Evolutionary conservation across 2,329 filamentous ascomycete genomes (phyloP), one percentile per base, ranked within the genome.

Genomic region (Cladosporium velox): DNA sequence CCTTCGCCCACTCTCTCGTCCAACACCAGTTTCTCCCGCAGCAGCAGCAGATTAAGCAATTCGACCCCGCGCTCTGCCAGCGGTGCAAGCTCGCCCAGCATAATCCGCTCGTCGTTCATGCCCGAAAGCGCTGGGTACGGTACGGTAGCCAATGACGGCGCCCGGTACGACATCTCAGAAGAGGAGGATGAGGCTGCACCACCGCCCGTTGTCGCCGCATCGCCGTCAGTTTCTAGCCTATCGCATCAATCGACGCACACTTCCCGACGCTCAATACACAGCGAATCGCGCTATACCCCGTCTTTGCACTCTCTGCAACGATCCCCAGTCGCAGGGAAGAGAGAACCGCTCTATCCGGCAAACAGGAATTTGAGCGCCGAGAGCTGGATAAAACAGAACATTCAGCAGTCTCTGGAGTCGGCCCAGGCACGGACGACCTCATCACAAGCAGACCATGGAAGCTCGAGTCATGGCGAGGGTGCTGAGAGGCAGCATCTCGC

Each of bases 141-240:
- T 67, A 84, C 83, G 35, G 82, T 59, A 38, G 30, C 38, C 41
- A 59, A 35, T 24, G 54, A 35, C 12, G 54, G 57, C 24, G n/a
- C 63, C 83, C 62, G 82, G 86, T 77, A 41, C 79, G 81, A 59
- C 80, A 82, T 70, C 69, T 83, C 64, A 81, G 83, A 69, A 79
- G 83, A 41, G 84, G 87, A 41, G 75, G 84, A 87, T 78, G 85
- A 85, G 51, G 86, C 85, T 35, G 81, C 83, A 67, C 80, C 92
- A 14, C 92, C 93, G 21, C 64, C 64, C 18, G 59, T 66, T 24
- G 24, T 66, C 12, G 34, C 51, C 21, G 61, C 35, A n/a, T 64
- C 61, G 34, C 34, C 61, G 14, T 41, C 60, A 18, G 34, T 54
- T 7, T 64, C 61, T 18, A 64, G 32, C 15, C 26, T 47, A 18